phyloP scores from a whole-genome alignment of 805 yeast genomes.

The Cyberlindnera americana region DNA sequence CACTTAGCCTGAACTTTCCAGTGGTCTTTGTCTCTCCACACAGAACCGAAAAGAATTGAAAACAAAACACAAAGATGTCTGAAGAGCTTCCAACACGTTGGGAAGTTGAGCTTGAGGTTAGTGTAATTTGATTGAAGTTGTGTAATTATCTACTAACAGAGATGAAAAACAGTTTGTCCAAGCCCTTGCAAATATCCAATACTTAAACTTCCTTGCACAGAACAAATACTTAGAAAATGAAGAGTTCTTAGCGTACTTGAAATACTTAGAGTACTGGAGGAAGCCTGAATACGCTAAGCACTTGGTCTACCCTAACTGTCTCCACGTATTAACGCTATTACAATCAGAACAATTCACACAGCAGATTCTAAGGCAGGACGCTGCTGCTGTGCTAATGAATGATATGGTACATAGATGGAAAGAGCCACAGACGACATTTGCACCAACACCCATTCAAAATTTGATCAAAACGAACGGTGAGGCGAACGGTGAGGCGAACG shows the following conservation, averaged over 20 bases:
- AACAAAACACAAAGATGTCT: slow-evolving; percentile 6
- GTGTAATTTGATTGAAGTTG: slow-evolving; percentile 22
- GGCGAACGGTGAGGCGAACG: neutral
- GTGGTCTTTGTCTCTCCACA: too few relatives aligned
- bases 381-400: slow-evolving; percentile 57
- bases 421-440: slow-evolving; percentile 26
- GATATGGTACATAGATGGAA: slow-evolving; percentile 75
- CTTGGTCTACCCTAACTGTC: slow-evolving; percentile 81
- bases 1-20: too few relatives aligned
- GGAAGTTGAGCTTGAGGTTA: slow-evolving; percentile 80
- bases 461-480: slow-evolving; percentile 4
- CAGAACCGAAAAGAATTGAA: neutral
- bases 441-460: slow-evolving; percentile 23
- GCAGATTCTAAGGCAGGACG: slow-evolving; percentile 53
- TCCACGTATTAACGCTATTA: slow-evolving; percentile 59
- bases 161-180: slow-evolving; percentile 77
- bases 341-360: slow-evolving; percentile 50
- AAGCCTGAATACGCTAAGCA: slow-evolving; percentile 64
- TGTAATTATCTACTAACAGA: neutral
- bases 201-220: slow-evolving; percentile 82
- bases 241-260: slow-evolving; percentile 68
- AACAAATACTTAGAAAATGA: slow-evolving; percentile 69
- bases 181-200: slow-evolving; percentile 85
- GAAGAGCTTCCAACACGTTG: slow-evolving; percentile 66
- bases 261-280: slow-evolving; percentile 85